phyloP scores from a whole-genome alignment of 2,329 filamentous ascomycete species.

The Xylaria sp. region DNA sequence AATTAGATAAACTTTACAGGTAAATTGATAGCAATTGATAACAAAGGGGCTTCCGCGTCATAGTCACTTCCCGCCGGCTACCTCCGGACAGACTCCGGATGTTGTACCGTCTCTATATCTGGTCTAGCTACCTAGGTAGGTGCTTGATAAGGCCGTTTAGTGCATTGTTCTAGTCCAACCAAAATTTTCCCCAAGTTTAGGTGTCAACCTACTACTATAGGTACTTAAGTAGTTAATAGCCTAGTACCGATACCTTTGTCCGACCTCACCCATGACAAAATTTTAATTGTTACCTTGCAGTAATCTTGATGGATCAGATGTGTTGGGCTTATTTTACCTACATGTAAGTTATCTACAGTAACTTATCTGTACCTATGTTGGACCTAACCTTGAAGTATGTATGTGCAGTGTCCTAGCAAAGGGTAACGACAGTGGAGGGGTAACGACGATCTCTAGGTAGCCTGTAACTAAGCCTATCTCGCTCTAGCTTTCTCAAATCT shows the following conservation, averaged over 20 bases:
- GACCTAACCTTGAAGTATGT: too few relatives aligned
- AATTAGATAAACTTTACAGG: background rate
- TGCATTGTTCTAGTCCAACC: background rate
- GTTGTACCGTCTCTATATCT: background rate
- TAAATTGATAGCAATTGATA: background rate
- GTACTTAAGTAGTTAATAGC: too few relatives aligned
- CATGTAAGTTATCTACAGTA: background rate
- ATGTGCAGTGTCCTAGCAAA: background rate
- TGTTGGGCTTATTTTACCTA: background rate
- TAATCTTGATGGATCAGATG: background rate
- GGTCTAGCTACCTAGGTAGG: background rate
- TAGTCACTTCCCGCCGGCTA: background rate
- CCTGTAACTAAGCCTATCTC: conserved; percentile 19
- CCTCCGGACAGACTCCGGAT: background rate
- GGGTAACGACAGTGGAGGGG: background rate
- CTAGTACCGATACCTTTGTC: background rate
- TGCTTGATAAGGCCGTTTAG: background rate
- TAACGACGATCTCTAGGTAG: conserved; percentile 1
- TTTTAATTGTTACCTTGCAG: background rate
- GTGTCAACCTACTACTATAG: background rate
- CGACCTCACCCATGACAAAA: background rate
- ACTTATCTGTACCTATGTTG: background rate
- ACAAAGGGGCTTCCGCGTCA: background rate
- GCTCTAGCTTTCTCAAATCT: conserved; percentile 23
- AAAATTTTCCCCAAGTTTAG: background rate